Evolutionary conservation across 139 green algal species (phyloP), one percentile per base, ranked within the genome.

Genomic region (Pseudopediastrum boryanum): DNA sequence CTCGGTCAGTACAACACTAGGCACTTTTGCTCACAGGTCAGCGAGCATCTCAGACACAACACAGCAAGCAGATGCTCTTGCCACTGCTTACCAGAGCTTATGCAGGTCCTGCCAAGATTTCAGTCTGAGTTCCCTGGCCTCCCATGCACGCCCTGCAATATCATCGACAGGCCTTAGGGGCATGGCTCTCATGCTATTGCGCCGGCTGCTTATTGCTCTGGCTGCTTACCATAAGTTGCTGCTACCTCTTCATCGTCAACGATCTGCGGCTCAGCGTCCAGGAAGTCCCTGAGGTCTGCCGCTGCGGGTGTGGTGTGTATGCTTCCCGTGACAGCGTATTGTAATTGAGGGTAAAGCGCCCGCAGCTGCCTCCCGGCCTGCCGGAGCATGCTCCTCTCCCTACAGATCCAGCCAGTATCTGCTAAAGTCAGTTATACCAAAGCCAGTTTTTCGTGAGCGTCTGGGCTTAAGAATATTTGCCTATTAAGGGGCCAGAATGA

Each of bases 61-160:
- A 2, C 21, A n/a, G 3, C 36, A 16, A 36, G 36, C 10, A n/a
- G 63, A 9, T 71, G 41, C 13, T 41, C 16, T 25, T 52, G 36
- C 3, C 36, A 52, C 63, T 33, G 63, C 80, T 39, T 68, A 91
- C 92, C 92, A 96, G 0, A 96, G 89, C 61, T 85, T 89, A 78
- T 96, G 92, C 25, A 96, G 83, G 70, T 96, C 92, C 54, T 94
- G 87, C 81, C 88, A 94, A 7, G 77, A 88, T 78, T 96, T 96
- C n/a, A 66, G 51, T 43, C 92, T 52, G 71, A 96, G 72, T 71
- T 96, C 92, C 19, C 25, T 56, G 36, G 92, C 92, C 54, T 87
- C 5, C 92, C 92, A 96, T 0, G 63, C 70, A 0, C 88, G 83
- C 0, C 92, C 92, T 90, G 85, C 21, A 65, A 23, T 29, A 33